Conservation (phyloP, 495 filamentous ascomycete species). For the Hypoxylon perforatum region DNA sequence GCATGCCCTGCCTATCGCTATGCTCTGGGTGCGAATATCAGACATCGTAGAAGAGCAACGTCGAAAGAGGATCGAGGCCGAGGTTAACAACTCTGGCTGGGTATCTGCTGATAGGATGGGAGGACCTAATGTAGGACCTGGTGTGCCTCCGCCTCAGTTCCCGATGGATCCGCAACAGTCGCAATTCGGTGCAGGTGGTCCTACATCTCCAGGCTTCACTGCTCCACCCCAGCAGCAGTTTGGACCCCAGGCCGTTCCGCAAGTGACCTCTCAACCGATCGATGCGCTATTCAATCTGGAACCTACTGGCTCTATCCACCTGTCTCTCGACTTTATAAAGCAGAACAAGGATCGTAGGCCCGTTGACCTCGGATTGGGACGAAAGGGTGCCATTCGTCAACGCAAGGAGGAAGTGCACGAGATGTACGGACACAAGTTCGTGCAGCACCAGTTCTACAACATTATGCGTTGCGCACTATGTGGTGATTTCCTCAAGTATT, state of each 20-base stretch:
- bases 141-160: conserved; percentile 60
- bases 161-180: conserved; percentile 61
- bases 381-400: conserved; percentile 95
- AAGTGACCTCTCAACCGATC: conserved; percentile 73
- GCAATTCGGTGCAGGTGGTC: conserved; percentile 54
- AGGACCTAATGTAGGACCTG: conserved; percentile 52
- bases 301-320: conserved; percentile 83
- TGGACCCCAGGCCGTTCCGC: conserved; percentile 42
- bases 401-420: conserved; percentile 97
- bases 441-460: conserved; percentile 98
- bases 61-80: conserved; percentile 94
- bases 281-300: conserved; percentile 98
- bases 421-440: conserved; percentile 98
- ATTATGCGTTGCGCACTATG: conserved; percentile 99
- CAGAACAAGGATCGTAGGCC: conserved; percentile 65
- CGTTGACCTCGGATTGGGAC: conserved; percentile 88
- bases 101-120: conserved; percentile 95
- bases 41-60: conserved; percentile 98
- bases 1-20: conserved; percentile 89
- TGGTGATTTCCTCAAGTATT: conserved; percentile 98
- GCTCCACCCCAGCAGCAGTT: conserved; percentile 32
- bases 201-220: conserved; percentile 42
- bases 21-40: conserved; percentile 96
- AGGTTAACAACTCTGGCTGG: conserved; percentile 91
- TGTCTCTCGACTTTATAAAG: conserved; percentile 86